Base-by-base conservation (phyloP, 371 early-diverging fungal species). In the Blastocladiella emersonii region DNA sequence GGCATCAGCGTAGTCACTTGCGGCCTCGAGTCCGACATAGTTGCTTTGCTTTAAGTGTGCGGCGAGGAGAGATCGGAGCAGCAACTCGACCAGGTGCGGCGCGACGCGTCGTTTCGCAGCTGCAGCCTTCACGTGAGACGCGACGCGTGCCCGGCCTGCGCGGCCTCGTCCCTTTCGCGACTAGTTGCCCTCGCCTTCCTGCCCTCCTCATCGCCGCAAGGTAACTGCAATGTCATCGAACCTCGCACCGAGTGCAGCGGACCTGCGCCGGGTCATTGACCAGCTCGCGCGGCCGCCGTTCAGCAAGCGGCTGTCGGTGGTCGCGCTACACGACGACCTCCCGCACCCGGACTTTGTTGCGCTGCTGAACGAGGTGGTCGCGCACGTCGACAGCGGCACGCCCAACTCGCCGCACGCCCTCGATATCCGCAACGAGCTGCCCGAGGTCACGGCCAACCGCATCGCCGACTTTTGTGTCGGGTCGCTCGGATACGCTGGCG, bases 311-410 rank as follows among this genome's bases (percentile, higher is more conserved):
- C 32, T 70, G 56, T 71, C 76, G 17, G 72, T 70, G 48, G 75
- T 80, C 48, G 76, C 75, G 48, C 69, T 80, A 10, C 78, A 78
- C 63, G 80, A 80, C 66, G 78, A 78, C 45, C 64, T 78, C 15
- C 65, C 75, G 4, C 36, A 65, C 35, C 61, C 68, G 27, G 68
- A 70, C 30, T 68, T 80, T 7, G 25, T 77, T n/a, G 75, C 73
- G 57, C 65, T 74, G n/a, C 55, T 78, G 8, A 71, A 66, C 43
- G 76, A 78, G 44, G 75, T 73, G 21, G 67, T 72, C 12, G 70
- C 73, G 34, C 64, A 62, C 49, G 68, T 77, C 30, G 78, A 78
- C 55, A 68, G 73, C 12, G 68, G 62, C 34, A 68, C 65, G n/a
- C 69, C 71, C 17, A 36, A 41, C 34, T 66, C 69, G 19, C 39